A percentile compares a stretch with the other conserved stretches of the same genome.
Evolutionary conservation across 2,329 filamentous ascomycete genomes (phyloP).

Genomic region (Monosporascus sp.): DNA sequence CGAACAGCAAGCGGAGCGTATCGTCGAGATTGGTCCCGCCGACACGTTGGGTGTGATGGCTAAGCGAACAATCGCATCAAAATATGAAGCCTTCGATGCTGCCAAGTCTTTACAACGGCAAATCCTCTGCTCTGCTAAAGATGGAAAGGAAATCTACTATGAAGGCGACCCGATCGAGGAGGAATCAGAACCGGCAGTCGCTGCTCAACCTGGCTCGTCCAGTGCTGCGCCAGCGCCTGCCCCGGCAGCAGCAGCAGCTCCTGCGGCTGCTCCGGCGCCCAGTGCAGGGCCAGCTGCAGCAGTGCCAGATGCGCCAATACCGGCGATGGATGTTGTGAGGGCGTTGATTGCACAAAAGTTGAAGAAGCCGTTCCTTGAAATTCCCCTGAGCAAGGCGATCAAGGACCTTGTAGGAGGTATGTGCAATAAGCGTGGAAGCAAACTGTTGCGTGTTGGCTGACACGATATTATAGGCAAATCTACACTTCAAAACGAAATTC

Average conservation of each 20-base stretch:
- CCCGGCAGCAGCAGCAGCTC: conserved; percentile 47
- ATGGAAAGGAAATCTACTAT: conserved; percentile 99
- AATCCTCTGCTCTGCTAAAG: conserved; percentile 99
- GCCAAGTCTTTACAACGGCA: conserved; percentile 94
- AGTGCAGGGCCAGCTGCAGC: conserved; percentile 81
- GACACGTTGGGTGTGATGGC: conserved; percentile 98
- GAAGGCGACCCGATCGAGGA: conserved; percentile 94
- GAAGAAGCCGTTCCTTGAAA: conserved; percentile 85
- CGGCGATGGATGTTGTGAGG: conserved; percentile 84
- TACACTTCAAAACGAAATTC: conserved; percentile 96
- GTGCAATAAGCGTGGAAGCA: conserved; percentile 27
- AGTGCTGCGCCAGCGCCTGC: conserved; percentile 40
- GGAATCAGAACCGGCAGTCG: conserved; percentile 62
- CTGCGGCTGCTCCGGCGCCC: conserved; percentile 52
- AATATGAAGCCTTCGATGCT: conserved; percentile 98
- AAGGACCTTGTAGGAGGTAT: conserved; percentile 96
- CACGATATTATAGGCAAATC: conserved; percentile 68
- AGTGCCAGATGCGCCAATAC: conserved; percentile 80
- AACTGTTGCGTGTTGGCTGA: conserved; percentile 6
- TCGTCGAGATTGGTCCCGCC: conserved; percentile 94
- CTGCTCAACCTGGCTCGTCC: conserved; percentile 34
- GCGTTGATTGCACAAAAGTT: conserved; percentile 92
- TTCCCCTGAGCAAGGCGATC: conserved; percentile 93
- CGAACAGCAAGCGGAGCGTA: conserved; percentile 91
- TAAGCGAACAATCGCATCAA: conserved; percentile 87